Base-by-base conservation (phyloP, 1,284 basidiomycete genomes). In the Puccinia horiana region DNA sequence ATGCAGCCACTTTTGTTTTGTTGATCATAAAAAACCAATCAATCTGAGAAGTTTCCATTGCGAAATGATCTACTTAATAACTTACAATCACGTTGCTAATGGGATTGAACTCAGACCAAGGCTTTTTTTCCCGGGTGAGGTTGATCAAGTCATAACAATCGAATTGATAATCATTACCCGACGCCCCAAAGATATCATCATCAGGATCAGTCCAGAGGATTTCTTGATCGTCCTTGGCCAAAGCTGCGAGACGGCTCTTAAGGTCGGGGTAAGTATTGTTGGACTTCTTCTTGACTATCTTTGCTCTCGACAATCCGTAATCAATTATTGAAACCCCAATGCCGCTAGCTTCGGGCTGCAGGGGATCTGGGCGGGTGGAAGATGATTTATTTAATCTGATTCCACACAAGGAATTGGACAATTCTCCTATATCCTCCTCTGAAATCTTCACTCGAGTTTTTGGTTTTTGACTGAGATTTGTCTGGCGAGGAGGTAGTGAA, bases 131-230 rank as follows among this genome's bases (percentile, higher is more conserved):
- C 16, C 56, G 42, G 26, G 70, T 58, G 35, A 56, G 40, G 44
- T 81, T 67, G 69, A 81, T 75, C 3, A 81, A 56, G 49, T 81
- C 70, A 40, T 81, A 81, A 63, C 79, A 81, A 35, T 74, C 44
- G 40, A 81, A 81, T 54, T 81, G 79, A 65, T 81, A 81, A 67
- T 81, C 79, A 16, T 29, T 37, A 44, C 32, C 79, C 40, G 44
- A 26, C 3, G 67, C 67, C 29, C 79, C 79, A 65, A 74, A 81
- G 26, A 81, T 74, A n/a, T 81, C 79, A 8, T 40, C n/a, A 67
- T 81, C 79, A n/a, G 79, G 79, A 54, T 81, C 70, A 23, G 70
- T 81, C 69, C 69, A 81, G 23, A 81, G 70, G 42, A 65, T 73
- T 37, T 65, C 63, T 40, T 40, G 37, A 40, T 65, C 37, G 6